Base-by-base conservation (phyloP, 768 basidiomycete genomes). In the Auriscalpium orientale region DNA sequence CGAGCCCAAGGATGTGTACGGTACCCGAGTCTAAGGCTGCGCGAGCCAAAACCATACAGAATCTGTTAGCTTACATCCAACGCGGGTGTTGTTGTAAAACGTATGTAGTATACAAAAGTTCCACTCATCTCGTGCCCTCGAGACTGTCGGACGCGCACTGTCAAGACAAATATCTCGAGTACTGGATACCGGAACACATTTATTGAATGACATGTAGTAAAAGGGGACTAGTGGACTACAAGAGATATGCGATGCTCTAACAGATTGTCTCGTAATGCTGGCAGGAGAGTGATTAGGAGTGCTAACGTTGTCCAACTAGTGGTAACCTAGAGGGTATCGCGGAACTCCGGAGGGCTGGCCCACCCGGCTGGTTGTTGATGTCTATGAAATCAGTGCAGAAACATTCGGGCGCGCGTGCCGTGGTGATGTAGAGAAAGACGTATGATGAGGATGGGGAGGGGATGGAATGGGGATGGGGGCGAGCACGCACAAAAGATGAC, bases 1-100 rank as follows among this genome's bases (percentile, higher is more conserved):
- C 56, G 68, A 76, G 4, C 78, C 88, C 55, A 76, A 86, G 64
- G 89, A 92, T 64, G 91, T 92, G 36, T 93, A 95, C 67, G 83
- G 85, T 37, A 75, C 74, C 63, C 81, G 85, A 33, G 72, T 78
- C 34, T 72, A 47, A 60, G 47, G 2, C 28, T 28, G 28, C 28
- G 28, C 28, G 2, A 28, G 28, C 28, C 28, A 28, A 28, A 28
- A 28, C n/a, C n/a, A n/a, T 28, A 28, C 28, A 28, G 28, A 28
- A 28, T 28, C 7, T 28, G 28, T 28, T 2, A 7, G 28, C 28
- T 2, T 28, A 28, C 28, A 28, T 28, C 28, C 28, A 28, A 28
- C 7, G 28, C 28, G 28, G 28, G 28, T 16, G 45, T 36, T 35
- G 34, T 43, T 55, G 48, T 22, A 22, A 13, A 49, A 49, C 4